These are phyloP conservation scores for Arabidopsis suecica DNA, from an alignment of 345 rosid species.

Conservation along the genomic window DNA sequence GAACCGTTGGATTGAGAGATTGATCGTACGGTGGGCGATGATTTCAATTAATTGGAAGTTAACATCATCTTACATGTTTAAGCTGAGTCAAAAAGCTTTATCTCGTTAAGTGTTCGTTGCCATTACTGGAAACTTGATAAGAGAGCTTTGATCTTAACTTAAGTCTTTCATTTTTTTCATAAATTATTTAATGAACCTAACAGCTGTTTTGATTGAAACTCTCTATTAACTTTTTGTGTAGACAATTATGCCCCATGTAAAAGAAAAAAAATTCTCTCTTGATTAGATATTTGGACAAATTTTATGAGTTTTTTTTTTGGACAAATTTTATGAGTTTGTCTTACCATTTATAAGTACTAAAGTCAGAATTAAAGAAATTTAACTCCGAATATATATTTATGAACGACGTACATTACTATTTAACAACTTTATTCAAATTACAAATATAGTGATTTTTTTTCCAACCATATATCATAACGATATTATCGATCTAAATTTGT, in stretches of 20 bases:
- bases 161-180: constrained; percentile 33
- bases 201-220: constrained; percentile 47
- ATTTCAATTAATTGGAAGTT: constrained; percentile 39
- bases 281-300: not conserved
- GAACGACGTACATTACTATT: not conserved
- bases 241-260: constrained; percentile 15
- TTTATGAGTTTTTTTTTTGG: not conserved
- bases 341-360: not conserved
- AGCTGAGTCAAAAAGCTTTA: constrained; percentile 59
- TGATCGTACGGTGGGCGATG: constrained; percentile 40
- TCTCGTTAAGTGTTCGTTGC: constrained; percentile 53
- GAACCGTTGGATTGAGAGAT: constrained; percentile 29
- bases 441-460: not conserved
- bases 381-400: not conserved
- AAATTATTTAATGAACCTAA: constrained; percentile 32
- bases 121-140: constrained; percentile 54
- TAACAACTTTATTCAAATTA: not conserved
- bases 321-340: not conserved
- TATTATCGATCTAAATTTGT: not conserved
- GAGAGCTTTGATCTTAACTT: constrained; percentile 43
- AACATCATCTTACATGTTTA: constrained; percentile 59
- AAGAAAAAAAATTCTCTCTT: not conserved
- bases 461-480: not conserved
- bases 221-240: constrained; percentile 14
- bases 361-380: not conserved